These are phyloP conservation scores for Hypoxylon subgilvum DNA, from an alignment of 495 filamentous ascomycete genomes.

Conservation along the genomic window DNA sequence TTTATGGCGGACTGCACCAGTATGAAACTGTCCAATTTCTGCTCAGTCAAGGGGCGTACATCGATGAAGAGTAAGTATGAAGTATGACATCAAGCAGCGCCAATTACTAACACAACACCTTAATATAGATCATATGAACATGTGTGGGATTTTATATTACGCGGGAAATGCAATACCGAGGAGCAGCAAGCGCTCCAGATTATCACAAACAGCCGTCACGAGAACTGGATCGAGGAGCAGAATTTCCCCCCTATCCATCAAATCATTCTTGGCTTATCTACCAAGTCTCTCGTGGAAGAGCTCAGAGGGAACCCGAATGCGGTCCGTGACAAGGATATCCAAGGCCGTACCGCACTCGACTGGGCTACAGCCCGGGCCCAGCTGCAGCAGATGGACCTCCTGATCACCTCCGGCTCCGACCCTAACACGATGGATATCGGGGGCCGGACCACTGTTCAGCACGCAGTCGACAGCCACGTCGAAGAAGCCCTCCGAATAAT, in stretches of 20 bases:
- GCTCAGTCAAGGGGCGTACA: slow-evolving; percentile 39
- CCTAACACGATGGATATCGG: slow-evolving; percentile 38
- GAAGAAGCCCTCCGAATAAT: no score
- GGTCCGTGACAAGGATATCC: slow-evolving; percentile 9
- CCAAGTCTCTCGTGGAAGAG: slow-evolving; percentile 34
- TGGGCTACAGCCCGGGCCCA: slow-evolving; percentile 45
- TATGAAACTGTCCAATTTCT: slow-evolving; percentile 41
- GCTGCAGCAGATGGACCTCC: slow-evolving; percentile 17
- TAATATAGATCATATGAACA: no score
- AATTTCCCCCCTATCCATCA: slow-evolving; percentile 41
- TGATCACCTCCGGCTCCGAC: slow-evolving; percentile 38
- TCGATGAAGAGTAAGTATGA: slow-evolving; percentile 26
- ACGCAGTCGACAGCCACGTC: no score
- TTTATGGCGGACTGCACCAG: slow-evolving; percentile 43
- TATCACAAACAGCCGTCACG: no score
- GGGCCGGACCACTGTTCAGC: no score
- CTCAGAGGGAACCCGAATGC: slow-evolving; percentile 26
- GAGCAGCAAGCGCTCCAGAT: no score
- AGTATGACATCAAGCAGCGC: no score
- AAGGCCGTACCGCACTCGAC: slow-evolving; percentile 43
- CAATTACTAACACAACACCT: no score
- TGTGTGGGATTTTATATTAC: no score
- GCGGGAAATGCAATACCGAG: no score
- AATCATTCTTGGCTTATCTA: slow-evolving; percentile 41
- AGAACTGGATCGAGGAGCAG: slow-evolving; percentile 16